Base-by-base conservation (phyloP, 352 stramenopile genomes). In the Pythium pyrilobum region DNA sequence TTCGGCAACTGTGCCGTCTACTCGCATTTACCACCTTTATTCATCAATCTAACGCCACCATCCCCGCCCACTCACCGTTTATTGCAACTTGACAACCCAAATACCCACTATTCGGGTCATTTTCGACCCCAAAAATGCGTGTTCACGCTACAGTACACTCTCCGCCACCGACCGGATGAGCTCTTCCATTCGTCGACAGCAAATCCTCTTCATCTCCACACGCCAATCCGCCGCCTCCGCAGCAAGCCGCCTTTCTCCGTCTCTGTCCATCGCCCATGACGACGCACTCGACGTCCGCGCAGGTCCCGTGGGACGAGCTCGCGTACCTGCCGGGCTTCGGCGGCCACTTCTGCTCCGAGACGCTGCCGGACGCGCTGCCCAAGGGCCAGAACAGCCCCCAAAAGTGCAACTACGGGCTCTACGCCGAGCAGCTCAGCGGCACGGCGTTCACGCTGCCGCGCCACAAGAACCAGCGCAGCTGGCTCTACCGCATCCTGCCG, bases 361-460 rank as follows among this genome's bases (percentile, higher is more conserved):
- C 85, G 38, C 62, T 98, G 23, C 76, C 85, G 6, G 69, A 84
- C 38, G 83, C 96, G 28, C 72, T 98, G 20, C 96, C 96, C 8
- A 76, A 85, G 59, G 89, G 72, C 13, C 87, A 98, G 51, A 99
- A 98, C 78, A 98, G 92, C 69, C 96, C 96, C 38, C 92, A 98
- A 58, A 75, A 87, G 59, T 97, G 93, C 36, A 77, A 95, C 1
- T 96, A 97, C 52, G 86, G 89, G 8, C 71, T 98, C 32, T 97
- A 96, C 55, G 81, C 95, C 4, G 96, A 99, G 73, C 95, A 98
- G 67, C 64, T 99, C 28, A 98, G 90, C 18, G 96, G 96, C 38
- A 98, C 95, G 44, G 94, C 95, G 25, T 99, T 99, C 77, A 99
- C 96, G 23, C 59, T 95, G 50, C 93, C 95, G 40, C 83, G 95